These are phyloP conservation scores for Vicia villosa DNA, from an alignment of 306 rosid species.

Conservation along the genomic window DNA sequence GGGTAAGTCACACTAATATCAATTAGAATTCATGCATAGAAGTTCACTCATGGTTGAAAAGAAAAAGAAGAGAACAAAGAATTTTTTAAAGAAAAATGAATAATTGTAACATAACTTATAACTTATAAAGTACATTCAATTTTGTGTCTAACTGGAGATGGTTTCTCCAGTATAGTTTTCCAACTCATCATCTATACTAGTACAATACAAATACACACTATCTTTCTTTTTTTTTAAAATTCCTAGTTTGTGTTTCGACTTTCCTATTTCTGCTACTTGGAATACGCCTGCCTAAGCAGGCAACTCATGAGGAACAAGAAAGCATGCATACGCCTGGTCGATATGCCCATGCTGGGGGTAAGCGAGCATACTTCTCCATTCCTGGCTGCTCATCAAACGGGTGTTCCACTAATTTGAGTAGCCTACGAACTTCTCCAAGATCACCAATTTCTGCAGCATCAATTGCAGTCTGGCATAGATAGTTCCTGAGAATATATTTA, in stretches of 20 bases:
- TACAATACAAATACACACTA: constrained; percentile 43
- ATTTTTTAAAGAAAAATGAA: neutral
- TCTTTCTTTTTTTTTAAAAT: constrained; percentile 5
- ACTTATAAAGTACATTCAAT: constrained; percentile 24
- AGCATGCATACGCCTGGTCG: constrained; percentile 99
- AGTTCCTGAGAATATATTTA: constrained; percentile 84
- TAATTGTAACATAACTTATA: constrained; percentile 13
- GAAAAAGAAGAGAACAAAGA: neutral
- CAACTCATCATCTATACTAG: constrained; percentile 24
- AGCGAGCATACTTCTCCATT: constrained; percentile 97
- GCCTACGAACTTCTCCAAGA: constrained; percentile 71
- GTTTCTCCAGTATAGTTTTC: constrained; percentile 25
- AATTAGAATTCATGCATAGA: constrained; percentile 1
- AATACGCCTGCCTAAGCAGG: constrained; percentile 27
- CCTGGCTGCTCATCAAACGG: constrained; percentile 97
- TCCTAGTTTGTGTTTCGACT: constrained; percentile 34
- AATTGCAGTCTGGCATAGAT: constrained; percentile 93
- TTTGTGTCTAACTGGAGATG: constrained; percentile 22
- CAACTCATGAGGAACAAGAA: constrained; percentile 88
- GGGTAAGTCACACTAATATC: constrained; percentile 27
- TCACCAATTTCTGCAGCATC: constrained; percentile 97
- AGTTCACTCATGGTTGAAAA: neutral
- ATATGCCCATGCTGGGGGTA: constrained; percentile 99
- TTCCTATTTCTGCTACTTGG: constrained; percentile 33
- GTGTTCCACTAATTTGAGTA: constrained; percentile 82